Evolutionary conservation across 2,329 filamentous ascomycete species (phyloP), one percentile per base, ranked within the genome.

Genomic region (Colletotrichum tabaci): DNA sequence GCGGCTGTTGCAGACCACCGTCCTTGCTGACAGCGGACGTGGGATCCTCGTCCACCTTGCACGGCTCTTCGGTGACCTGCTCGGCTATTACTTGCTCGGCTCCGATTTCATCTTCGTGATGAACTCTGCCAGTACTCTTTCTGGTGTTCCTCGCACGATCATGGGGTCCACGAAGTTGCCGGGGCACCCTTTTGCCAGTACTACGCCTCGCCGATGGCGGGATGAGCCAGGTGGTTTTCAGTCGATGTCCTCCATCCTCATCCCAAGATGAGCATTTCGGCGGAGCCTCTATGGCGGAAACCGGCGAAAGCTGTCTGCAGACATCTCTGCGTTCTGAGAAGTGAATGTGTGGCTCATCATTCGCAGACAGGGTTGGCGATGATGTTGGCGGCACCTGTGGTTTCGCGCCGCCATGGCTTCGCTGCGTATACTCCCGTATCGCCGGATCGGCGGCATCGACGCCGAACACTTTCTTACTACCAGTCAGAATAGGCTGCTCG

Each of bases 171-270:
- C 16, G 52, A 21, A 5, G 16, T 2, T 63, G 46, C 8, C 47
- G 50, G 10, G 63, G 67, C 6, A 23, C 68, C 26, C 47, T 68
- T 13, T 58, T 68, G 18, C 68, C 68, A 0, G 57, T 71, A 40
- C 68, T 71, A 30, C 56, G 61, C 15, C 18, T 61, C 18, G 40
- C 40, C 10, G 9, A 23, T 23, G 64, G 46, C 7, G 26, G 30
- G 0, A 35, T 9, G 1, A 52, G 0, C 16, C 13, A 23, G 15
- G 42, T 1, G 1, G 21, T 35, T 38, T 21, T 5, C 12, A 8
- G 47, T n/a, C 21, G 61, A 23, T 15, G 13, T 7, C 6, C 46
- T 18, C 7, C 15, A 1, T 18, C 21, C 47, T 16, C 16, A 30
- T 15, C 7, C 10, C n/a, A 10, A 18, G 16, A 6, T 3, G 10